Evolutionary conservation across 306 rosid species (phyloP).

Genomic region (Lathyrus sativus): DNA sequence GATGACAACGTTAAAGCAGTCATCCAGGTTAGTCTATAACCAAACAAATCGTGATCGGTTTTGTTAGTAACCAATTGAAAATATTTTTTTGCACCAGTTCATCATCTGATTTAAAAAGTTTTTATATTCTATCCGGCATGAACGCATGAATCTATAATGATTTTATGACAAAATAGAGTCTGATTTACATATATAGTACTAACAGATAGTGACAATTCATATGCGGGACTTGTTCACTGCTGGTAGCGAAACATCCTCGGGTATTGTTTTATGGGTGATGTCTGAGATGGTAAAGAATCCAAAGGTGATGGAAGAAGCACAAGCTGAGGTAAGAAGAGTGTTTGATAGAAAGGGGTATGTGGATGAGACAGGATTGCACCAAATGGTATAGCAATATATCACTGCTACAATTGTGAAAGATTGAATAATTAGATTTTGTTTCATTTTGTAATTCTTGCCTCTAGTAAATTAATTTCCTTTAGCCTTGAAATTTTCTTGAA

Average conservation of each 20-base stretch:
- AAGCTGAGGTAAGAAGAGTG: constrained; percentile 42
- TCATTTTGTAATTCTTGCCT: constrained; percentile 4
- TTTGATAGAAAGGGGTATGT: constrained; percentile 14
- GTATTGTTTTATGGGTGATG: constrained; percentile 42
- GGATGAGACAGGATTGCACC: constrained; percentile 32
- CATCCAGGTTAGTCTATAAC: constrained; percentile 31
- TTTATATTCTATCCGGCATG: too few relatives aligned
- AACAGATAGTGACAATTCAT: neutral
- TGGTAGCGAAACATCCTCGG: constrained; percentile 46
- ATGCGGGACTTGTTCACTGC: constrained; percentile 42
- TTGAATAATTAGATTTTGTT: neutral
- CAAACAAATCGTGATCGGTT: neutral
- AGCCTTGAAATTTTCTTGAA: neutral
- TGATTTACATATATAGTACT: neutral
- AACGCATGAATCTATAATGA: too few relatives aligned
- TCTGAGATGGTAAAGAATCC: constrained; percentile 51
- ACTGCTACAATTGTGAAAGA: too few relatives aligned
- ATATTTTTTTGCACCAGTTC: neutral
- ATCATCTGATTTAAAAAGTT: neutral
- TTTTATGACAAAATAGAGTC: neutral
- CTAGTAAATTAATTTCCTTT: neutral
- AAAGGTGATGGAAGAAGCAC: constrained; percentile 44
- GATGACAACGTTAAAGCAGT: constrained; percentile 40
- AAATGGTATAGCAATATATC: neutral
- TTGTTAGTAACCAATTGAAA: neutral